A percentile compares a stretch with the other conserved stretches of the same genome.
Conservation (phyloP, 768 basidiomycete species). For the Steccherinum ochraceum region DNA sequence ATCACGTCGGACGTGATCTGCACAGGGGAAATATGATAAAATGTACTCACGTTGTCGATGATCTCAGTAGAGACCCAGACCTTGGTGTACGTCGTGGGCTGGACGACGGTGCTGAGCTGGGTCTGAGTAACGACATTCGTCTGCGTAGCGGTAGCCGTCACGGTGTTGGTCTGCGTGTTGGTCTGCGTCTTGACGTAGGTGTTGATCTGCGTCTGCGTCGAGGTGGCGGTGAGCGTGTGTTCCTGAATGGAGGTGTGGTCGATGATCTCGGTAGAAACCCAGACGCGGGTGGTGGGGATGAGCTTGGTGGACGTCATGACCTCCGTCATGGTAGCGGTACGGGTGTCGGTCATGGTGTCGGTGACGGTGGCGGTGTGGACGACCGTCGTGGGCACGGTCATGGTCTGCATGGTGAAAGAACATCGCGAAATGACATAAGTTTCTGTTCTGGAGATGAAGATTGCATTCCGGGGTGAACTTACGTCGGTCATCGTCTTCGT, state of each 20-base stretch:
- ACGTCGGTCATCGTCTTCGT: slow-evolving; percentile 14
- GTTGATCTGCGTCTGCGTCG: slow-evolving; percentile 50
- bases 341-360: slow-evolving; percentile 17
- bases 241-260: slow-evolving; percentile 46
- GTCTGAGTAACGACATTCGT: slow-evolving; percentile 54
- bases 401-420: slow-evolving; percentile 20
- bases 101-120: slow-evolving; percentile 42
- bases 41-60: slow-evolving; percentile 48
- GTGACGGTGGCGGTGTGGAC: slow-evolving; percentile 29
- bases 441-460: neutral
- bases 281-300: slow-evolving; percentile 59
- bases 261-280: slow-evolving; percentile 59
- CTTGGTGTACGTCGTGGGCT: slow-evolving; percentile 52
- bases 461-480: slow-evolving; percentile 1
- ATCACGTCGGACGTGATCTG: slow-evolving; percentile 8
- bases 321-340: slow-evolving; percentile 14
- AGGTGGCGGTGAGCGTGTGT: slow-evolving; percentile 57
- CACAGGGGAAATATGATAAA: neutral
- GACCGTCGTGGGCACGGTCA: slow-evolving; percentile 35
- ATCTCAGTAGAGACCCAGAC: slow-evolving; percentile 48
- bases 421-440: neutral
- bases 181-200: slow-evolving; percentile 41
- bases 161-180: slow-evolving; percentile 25
- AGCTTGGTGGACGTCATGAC: slow-evolving; percentile 34
- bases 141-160: slow-evolving; percentile 36